These are phyloP conservation scores for Cercospora berteroae DNA, from an alignment of 2,329 filamentous ascomycete genomes.

Conservation along the genomic window DNA sequence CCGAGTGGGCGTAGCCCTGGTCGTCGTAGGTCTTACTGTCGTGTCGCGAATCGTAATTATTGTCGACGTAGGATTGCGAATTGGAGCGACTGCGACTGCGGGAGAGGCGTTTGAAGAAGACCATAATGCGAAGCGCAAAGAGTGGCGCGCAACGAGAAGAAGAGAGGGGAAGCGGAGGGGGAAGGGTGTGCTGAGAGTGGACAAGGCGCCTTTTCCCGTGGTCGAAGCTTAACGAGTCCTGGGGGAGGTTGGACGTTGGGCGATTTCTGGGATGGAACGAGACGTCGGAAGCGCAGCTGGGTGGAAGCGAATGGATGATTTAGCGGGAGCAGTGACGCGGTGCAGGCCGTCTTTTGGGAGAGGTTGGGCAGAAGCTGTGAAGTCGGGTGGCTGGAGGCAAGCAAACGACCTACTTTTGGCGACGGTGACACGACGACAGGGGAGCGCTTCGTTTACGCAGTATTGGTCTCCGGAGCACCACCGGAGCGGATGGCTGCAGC, in stretches of 20 bases:
- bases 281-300: neutral
- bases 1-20: slow-evolving; percentile 36
- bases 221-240: neutral
- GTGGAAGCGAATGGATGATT: neutral
- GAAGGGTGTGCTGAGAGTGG: slow-evolving; percentile 2
- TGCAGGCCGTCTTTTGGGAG: neutral
- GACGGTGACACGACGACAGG: neutral
- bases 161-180: slow-evolving; percentile 1
- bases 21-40: slow-evolving; percentile 48
- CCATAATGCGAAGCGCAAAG: slow-evolving; percentile 29
- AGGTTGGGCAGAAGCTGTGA: neutral
- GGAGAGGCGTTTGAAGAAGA: slow-evolving; percentile 50
- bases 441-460: neutral
- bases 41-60: slow-evolving; percentile 42
- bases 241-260: neutral
- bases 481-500: neutral
- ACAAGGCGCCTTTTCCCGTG: neutral
- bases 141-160: neutral
- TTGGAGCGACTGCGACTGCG: slow-evolving; percentile 45
- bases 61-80: slow-evolving; percentile 51
- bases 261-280: neutral
- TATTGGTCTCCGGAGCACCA: neutral
- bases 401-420: neutral
- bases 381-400: neutral
- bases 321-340: neutral